A percentile compares a stretch with the other conserved stretches of the same genome.
Evolutionary conservation across 2,329 filamentous ascomycete species (phyloP).

Genomic region (Phialophora chinensis): DNA sequence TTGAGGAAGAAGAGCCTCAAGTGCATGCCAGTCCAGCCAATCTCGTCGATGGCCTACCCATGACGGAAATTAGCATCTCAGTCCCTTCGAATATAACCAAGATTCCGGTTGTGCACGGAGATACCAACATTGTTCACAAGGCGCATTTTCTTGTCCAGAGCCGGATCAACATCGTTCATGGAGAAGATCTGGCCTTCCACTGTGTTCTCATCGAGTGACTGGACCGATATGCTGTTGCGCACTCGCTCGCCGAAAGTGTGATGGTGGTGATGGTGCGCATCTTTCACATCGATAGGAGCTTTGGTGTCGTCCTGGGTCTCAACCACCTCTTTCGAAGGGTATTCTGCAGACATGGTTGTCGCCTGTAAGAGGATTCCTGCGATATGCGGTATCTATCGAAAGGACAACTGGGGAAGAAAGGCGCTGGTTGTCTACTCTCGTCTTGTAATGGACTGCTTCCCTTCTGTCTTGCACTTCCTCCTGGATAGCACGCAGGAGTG

Average conservation of each 20-base stretch:
- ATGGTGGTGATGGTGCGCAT: slow-evolving; percentile 16
- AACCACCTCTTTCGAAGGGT: slow-evolving; percentile 17
- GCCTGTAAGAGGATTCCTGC: not conserved
- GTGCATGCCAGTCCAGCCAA: slow-evolving; percentile 66
- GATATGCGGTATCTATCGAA: not conserved
- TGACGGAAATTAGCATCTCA: not conserved
- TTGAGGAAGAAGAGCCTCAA: slow-evolving; percentile 67
- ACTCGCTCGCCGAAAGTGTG: slow-evolving; percentile 22
- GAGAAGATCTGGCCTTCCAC: slow-evolving; percentile 38
- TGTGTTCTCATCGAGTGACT: slow-evolving; percentile 22
- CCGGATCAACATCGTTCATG: slow-evolving; percentile 45
- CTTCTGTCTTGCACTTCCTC: not conserved
- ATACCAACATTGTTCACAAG: slow-evolving; percentile 44
- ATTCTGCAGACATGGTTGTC: slow-evolving; percentile 21
- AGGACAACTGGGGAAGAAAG: not conserved
- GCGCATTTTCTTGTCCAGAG: slow-evolving; percentile 49
- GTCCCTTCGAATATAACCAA: not conserved
- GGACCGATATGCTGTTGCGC: slow-evolving; percentile 32
- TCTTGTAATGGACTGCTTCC: not conserved
- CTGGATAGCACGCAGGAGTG: not conserved
- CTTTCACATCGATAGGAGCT: not conserved
- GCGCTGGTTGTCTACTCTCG: not conserved
- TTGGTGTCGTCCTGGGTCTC: slow-evolving; percentile 10
- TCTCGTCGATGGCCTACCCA: slow-evolving; percentile 57
- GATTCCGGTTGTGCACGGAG: not conserved